These are phyloP conservation scores for Leccinum fallax DNA, from an alignment of 1,284 basidiomycete species.

Conservation along the genomic window DNA sequence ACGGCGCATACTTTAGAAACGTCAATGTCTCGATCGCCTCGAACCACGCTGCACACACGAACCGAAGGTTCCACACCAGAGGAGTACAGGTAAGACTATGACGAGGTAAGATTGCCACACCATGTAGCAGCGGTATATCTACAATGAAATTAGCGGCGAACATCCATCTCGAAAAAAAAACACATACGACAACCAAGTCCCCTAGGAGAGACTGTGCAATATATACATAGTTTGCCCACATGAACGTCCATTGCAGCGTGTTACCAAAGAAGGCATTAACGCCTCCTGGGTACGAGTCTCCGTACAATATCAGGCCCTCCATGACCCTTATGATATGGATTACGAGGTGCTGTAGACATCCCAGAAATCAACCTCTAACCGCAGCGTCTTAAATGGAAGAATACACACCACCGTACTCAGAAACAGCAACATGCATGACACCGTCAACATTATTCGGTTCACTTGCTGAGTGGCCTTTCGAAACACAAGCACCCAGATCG, in stretches of 20 bases:
- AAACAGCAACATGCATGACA: conserved; percentile 19
- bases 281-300: background rate
- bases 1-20: background rate
- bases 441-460: conserved; percentile 15
- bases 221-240: background rate
- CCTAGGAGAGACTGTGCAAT: background rate
- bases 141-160: background rate
- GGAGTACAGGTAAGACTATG: background rate
- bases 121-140: background rate
- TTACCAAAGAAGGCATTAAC: background rate
- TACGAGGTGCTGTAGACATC: background rate
- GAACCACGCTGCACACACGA: background rate
- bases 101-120: background rate
- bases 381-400: background rate
- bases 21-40: background rate
- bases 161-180: background rate
- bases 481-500: conserved; percentile 18
- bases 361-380: background rate
- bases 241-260: conserved; percentile 1
- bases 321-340: conserved; percentile 1
- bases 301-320: background rate
- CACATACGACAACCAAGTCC: background rate
- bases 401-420: conserved; percentile 20
- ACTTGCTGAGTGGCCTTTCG: conserved; percentile 3
- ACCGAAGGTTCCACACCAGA: background rate